Conservation (phyloP, 371 early-diverging fungal genomes). For the Zychaea mexicana region DNA sequence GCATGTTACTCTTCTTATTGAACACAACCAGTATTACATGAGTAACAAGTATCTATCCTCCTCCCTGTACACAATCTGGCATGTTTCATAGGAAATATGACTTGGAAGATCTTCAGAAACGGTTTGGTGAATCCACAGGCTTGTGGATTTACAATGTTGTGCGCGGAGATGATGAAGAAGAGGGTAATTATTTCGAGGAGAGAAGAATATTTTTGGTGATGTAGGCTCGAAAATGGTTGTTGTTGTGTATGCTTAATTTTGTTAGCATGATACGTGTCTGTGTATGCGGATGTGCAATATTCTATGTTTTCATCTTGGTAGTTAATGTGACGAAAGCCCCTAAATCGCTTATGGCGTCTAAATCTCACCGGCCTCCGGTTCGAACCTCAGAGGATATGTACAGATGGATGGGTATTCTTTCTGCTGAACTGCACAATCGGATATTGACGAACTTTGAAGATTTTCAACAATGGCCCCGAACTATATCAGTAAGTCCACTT, state of each 20-base stretch:
- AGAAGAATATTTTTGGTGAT: background rate
- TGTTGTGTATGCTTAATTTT: no score
- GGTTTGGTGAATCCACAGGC: constrained; percentile 48
- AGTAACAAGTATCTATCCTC: background rate
- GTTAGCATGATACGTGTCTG: no score
- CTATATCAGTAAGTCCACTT: constrained; percentile 40
- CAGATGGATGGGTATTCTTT: constrained; percentile 60
- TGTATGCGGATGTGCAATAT: no score
- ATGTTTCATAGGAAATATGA: constrained; percentile 25
- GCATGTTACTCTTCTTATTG: background rate
- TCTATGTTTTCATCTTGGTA: constrained; percentile 17
- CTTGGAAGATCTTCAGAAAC: constrained; percentile 35
- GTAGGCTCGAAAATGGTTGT: no score
- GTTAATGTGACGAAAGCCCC: constrained; percentile 48
- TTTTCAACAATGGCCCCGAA: constrained; percentile 56
- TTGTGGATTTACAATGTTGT: constrained; percentile 63
- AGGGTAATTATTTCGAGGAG: constrained; percentile 31
- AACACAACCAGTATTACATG: no score
- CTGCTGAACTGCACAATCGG: constrained; percentile 57
- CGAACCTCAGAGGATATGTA: constrained; percentile 28
- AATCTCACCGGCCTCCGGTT: constrained; percentile 49
- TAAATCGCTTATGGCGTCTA: constrained; percentile 64
- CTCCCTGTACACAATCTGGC: background rate
- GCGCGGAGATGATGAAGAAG: constrained; percentile 65
- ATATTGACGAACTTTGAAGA: constrained; percentile 53